Percentiles rank a stretch among this genome's conserved stretches.
Conservation (phyloP, 225 moss, liverwort and hornwort species). For the Sphagnum tenellum region DNA sequence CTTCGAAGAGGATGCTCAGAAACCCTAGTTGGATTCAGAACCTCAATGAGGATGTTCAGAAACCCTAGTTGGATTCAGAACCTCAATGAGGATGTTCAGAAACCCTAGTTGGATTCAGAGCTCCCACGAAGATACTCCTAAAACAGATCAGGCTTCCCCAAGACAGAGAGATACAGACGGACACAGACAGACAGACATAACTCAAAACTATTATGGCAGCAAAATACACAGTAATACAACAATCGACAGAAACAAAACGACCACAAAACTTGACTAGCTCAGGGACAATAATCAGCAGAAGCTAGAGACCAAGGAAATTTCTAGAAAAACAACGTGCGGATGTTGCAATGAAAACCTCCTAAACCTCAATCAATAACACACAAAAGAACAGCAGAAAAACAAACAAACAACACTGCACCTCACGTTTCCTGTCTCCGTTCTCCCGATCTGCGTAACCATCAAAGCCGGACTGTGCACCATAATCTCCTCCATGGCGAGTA, state of each 20-base stretch:
- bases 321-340: not conserved
- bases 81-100: too few relatives aligned
- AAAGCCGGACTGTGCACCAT: conserved; percentile 7
- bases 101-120: too few relatives aligned
- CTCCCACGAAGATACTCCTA: too few relatives aligned
- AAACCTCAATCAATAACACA: not conserved
- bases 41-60: too few relatives aligned
- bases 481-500: conserved; percentile 35
- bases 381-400: not conserved
- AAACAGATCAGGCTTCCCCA: too few relatives aligned
- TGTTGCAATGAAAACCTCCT: not conserved
- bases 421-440: conserved; percentile 47
- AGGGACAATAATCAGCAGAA: not conserved
- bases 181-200: too few relatives aligned
- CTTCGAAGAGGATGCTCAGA: too few relatives aligned
- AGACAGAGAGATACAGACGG: too few relatives aligned
- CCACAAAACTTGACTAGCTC: not conserved
- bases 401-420: conserved; percentile 12
- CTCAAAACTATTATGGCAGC: not conserved
- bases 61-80: too few relatives aligned
- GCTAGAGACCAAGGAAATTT: too few relatives aligned
- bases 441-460: conserved; percentile 37
- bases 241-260: not conserved
- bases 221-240: not conserved
- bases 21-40: too few relatives aligned